Evolutionary conservation across 176 grass and related monocot genomes (phyloP).

Genomic region (Saccharum spontaneum): DNA sequence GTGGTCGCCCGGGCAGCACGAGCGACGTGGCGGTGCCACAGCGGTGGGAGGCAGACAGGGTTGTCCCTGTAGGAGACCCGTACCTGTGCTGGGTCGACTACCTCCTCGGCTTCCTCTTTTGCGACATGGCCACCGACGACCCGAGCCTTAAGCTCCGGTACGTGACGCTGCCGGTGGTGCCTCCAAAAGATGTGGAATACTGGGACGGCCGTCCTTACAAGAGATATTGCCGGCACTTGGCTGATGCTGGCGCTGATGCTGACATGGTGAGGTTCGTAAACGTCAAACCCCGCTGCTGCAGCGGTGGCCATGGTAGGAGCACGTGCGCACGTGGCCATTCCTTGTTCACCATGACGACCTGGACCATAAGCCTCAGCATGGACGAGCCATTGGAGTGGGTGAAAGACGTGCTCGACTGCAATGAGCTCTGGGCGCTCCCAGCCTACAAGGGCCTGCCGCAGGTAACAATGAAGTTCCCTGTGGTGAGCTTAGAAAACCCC

Average conservation of each 20-base stretch:
- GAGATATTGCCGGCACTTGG: too few species aligned
- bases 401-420: neutral
- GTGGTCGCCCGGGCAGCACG: too few species aligned
- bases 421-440: too few species aligned
- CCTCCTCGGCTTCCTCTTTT: neutral
- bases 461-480: too few species aligned
- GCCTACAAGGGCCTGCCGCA: too few species aligned
- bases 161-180: neutral
- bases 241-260: too few species aligned
- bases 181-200: too few species aligned
- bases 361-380: neutral
- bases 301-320: neutral
- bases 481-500: too few species aligned
- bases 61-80: neutral
- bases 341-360: neutral
- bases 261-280: neutral
- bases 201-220: too few species aligned
- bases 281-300: neutral
- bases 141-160: neutral
- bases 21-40: too few species aligned
- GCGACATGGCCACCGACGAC: neutral
- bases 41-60: neutral
- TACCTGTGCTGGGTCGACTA: neutral
- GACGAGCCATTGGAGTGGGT: neutral
- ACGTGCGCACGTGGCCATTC: neutral